Conservation (phyloP, 2,329 filamentous ascomycete genomes). For the Diplodia corticola region DNA sequence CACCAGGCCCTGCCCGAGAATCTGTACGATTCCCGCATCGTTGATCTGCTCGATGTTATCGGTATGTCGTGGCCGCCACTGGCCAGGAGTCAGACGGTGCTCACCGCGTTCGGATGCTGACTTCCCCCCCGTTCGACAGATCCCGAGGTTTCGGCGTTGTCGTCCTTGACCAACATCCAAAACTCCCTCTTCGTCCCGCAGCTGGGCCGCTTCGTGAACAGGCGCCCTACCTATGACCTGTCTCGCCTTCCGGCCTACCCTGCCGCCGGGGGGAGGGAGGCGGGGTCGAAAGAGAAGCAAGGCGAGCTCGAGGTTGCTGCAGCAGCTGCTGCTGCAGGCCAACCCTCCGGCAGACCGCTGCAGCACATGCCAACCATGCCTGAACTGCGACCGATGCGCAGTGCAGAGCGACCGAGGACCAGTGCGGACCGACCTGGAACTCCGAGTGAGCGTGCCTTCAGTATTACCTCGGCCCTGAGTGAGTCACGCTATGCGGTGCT, state of each 20-base stretch:
- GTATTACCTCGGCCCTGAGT: constrained; percentile 57
- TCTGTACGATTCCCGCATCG: constrained; percentile 62
- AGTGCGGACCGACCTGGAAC: constrained; percentile 5
- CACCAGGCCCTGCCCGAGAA: not conserved
- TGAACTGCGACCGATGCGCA: not conserved
- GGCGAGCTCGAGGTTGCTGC: not conserved
- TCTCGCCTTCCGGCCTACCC: constrained; percentile 30
- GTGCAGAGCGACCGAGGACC: not conserved
- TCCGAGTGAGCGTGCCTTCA: constrained; percentile 18
- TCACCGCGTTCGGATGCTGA: not conserved
- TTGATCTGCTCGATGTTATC: constrained; percentile 68
- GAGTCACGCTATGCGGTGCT: constrained; percentile 77
- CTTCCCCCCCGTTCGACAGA: constrained; percentile 51
- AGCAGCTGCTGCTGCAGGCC: not conserved
- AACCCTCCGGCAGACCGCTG: not conserved
- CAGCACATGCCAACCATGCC: constrained; percentile 24
- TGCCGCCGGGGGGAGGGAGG: not conserved
- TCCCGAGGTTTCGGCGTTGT: constrained; percentile 78
- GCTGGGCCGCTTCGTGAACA: constrained; percentile 72
- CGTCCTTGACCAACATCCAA: constrained; percentile 83
- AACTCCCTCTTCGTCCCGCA: constrained; percentile 86
- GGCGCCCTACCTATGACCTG: constrained; percentile 75
- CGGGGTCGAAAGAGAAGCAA: not conserved
- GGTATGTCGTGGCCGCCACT: constrained; percentile 49
- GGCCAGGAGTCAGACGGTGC: constrained; percentile 29